These are phyloP conservation scores for Aspergillus funiculosus DNA, from an alignment of 495 filamentous ascomycete species.

Conservation along the genomic window DNA sequence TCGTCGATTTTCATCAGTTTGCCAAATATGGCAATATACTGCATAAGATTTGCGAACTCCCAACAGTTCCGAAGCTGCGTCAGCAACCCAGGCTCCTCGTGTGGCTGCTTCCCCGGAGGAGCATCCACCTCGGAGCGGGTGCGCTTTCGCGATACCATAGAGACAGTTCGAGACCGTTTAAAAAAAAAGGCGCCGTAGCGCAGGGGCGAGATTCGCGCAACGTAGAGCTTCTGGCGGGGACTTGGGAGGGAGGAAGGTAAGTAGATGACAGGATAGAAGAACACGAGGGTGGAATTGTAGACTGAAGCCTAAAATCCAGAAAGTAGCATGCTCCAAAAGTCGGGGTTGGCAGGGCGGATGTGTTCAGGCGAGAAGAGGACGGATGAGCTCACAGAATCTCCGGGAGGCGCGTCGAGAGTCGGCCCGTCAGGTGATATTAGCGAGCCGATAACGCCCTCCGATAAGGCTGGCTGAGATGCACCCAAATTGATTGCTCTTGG, in stretches of 20 bases:
- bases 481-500: background rate
- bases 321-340: conserved; percentile 6
- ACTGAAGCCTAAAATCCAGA: conserved; percentile 2
- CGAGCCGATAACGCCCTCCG: conserved; percentile 11
- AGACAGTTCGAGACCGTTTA: conserved; percentile 34
- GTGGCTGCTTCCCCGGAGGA: conserved; percentile 36
- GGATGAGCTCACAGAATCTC: conserved; percentile 32
- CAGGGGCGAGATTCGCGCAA: conserved; percentile 14
- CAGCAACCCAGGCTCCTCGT: conserved; percentile 51
- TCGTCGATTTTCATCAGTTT: conserved; percentile 83
- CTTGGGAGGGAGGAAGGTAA: background rate
- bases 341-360: conserved; percentile 10
- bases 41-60: conserved; percentile 92
- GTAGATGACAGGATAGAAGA: background rate
- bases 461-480: conserved; percentile 14
- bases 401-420: conserved; percentile 32
- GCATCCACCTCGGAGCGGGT: conserved; percentile 61
- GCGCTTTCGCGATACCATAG: conserved; percentile 63
- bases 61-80: conserved; percentile 77
- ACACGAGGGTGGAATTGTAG: background rate
- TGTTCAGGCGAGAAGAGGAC: conserved; percentile 26
- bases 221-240: background rate
- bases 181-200: conserved; percentile 23
- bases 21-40: conserved; percentile 88
- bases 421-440: conserved; percentile 31